Evolutionary conservation across 23 red algal species (phyloP).

Genomic region (Chondrus crispus): DNA sequence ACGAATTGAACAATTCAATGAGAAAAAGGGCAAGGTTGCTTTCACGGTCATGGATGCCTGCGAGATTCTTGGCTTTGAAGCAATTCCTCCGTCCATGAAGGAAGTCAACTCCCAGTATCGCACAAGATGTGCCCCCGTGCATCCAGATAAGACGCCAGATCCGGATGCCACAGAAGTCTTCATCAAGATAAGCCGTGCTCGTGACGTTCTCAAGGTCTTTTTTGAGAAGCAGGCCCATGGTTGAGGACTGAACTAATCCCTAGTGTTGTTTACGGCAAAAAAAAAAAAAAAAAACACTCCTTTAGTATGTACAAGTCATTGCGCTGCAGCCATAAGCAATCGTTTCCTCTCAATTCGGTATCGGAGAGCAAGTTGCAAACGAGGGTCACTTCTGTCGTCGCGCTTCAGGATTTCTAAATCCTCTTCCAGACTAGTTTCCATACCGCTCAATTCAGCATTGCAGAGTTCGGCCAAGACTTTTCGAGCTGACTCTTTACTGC

Average conservation of each 20-base stretch:
- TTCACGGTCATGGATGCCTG: constrained; percentile 70
- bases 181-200: constrained; percentile 73
- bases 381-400: not conserved
- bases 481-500: constrained; percentile 6
- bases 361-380: constrained; percentile 41
- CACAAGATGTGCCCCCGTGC: constrained; percentile 75
- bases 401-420: constrained; percentile 27
- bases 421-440: constrained; percentile 60
- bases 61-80: constrained; percentile 57
- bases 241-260: too few species aligned
- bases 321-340: constrained; percentile 12
- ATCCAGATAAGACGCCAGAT: constrained; percentile 83
- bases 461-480: constrained; percentile 37
- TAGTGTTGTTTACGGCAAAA: too few species aligned
- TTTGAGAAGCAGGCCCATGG: constrained; percentile 77
- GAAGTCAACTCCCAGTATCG: constrained; percentile 89
- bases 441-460: constrained; percentile 34
- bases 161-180: constrained; percentile 82
- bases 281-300: too few species aligned
- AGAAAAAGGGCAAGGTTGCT: constrained; percentile 57
- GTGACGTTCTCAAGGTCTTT: constrained; percentile 74
- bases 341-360: constrained; percentile 71
- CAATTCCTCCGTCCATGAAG: constrained; percentile 55
- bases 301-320: too few species aligned
- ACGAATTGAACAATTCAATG: constrained; percentile 78